Conservation (phyloP, 2,329 filamentous ascomycete genomes). For the Ceratocystiopsis brevicomis region DNA sequence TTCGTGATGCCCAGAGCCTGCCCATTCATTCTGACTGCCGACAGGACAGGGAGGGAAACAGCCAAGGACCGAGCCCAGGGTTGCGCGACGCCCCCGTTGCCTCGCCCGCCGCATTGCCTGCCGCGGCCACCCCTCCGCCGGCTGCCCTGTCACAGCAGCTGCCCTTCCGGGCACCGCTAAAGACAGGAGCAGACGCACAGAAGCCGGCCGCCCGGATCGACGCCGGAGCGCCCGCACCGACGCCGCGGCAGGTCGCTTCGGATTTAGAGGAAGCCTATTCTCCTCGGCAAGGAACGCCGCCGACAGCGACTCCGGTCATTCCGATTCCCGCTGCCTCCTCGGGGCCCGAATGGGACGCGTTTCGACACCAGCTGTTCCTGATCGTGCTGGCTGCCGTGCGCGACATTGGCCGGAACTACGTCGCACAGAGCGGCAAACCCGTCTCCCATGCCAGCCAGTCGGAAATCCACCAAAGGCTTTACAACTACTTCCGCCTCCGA, state of each 20-base stretch:
- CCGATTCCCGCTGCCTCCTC: too few relatives aligned
- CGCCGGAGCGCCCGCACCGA: neutral
- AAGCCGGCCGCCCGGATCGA: neutral
- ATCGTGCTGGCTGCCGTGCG: too few relatives aligned
- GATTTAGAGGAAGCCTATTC: too few relatives aligned
- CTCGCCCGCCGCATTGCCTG: neutral
- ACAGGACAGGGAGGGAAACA: too few relatives aligned
- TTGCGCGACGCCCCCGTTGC: too few relatives aligned
- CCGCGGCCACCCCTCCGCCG: neutral
- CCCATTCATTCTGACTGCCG: neutral
- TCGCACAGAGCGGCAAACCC: too few relatives aligned
- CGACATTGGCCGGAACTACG: too few relatives aligned
- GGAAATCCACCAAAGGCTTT: conserved; percentile 18
- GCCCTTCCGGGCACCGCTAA: neutral
- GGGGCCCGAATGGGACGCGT: too few relatives aligned
- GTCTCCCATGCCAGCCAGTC: conserved; percentile 10
- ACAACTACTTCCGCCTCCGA: conserved; percentile 22
- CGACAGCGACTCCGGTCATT: too few relatives aligned
- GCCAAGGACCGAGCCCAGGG: conserved; percentile 1
- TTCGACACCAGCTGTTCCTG: too few relatives aligned
- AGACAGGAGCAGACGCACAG: too few relatives aligned
- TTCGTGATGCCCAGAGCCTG: neutral
- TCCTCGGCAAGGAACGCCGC: too few relatives aligned
- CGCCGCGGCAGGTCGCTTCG: neutral
- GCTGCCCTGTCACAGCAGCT: neutral